Percentiles rank a stretch among this genome's conserved stretches.
phyloP scores from a whole-genome alignment of 768 basidiomycete species.

The Hygrocybe coccinea region DNA sequence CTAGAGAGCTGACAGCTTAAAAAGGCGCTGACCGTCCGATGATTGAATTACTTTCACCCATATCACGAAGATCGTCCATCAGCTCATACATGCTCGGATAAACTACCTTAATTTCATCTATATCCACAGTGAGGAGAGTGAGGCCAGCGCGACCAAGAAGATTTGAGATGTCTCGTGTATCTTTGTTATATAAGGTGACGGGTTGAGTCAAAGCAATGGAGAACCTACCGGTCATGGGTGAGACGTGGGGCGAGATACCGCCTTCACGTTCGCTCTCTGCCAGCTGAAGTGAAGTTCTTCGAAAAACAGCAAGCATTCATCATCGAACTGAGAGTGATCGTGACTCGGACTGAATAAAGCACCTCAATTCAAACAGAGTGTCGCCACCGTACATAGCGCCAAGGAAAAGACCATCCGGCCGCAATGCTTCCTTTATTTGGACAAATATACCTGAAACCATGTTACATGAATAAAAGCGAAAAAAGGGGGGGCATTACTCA shows the following conservation, averaged over 20 bases:
- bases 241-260: conserved; percentile 92
- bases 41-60: conserved; percentile 95
- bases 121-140: conserved; percentile 88
- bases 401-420: conserved; percentile 91
- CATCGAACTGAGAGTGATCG: not conserved
- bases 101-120: conserved; percentile 84
- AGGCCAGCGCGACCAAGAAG: conserved; percentile 91
- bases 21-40: conserved; percentile 58
- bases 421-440: conserved; percentile 79
- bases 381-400: conserved; percentile 96
- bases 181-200: conserved; percentile 36
- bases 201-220: not conserved
- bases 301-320: not conserved
- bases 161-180: conserved; percentile 89
- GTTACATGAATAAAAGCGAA: not conserved
- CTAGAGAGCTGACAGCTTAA: not conserved
- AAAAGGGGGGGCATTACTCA: conserved; percentile 15
- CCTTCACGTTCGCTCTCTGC: conserved; percentile 93
- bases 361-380: conserved; percentile 90
- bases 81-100: conserved; percentile 98
- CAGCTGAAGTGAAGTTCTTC: conserved; percentile 85
- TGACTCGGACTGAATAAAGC: too few species aligned
- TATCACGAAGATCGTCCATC: conserved; percentile 86
- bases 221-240: conserved; percentile 88
- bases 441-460: conserved; percentile 60